Conservation (phyloP, 495 filamentous ascomycete genomes). For the Penicillium paradoxum region DNA sequence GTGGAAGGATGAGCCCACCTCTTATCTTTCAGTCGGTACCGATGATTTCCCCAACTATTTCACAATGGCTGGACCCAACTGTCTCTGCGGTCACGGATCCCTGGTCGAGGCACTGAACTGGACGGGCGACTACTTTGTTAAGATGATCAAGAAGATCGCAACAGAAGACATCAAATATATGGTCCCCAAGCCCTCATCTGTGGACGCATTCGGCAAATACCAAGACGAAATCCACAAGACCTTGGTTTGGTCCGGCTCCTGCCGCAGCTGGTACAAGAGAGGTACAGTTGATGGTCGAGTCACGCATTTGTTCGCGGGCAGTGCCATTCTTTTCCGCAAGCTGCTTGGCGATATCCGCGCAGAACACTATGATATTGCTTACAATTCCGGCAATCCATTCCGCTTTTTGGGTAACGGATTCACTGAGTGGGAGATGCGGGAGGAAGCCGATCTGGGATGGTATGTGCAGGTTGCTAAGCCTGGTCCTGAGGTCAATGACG, state of each 20-base stretch:
- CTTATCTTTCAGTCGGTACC: constrained; percentile 23
- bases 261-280: constrained; percentile 48
- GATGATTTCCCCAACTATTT: constrained; percentile 35
- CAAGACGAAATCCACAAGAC: constrained; percentile 39
- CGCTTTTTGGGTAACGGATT: constrained; percentile 49
- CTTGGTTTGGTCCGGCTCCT: constrained; percentile 43
- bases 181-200: constrained; percentile 27
- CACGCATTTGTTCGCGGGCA: constrained; percentile 42
- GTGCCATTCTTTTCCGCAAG: constrained; percentile 46
- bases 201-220: constrained; percentile 40
- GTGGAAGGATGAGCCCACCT: constrained; percentile 26
- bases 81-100: constrained; percentile 33
- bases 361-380: constrained; percentile 49
- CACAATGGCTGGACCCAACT: constrained; percentile 35
- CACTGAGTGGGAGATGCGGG: constrained; percentile 22
- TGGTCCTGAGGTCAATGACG: neutral
- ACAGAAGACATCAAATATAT: constrained; percentile 46
- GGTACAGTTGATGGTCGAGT: constrained; percentile 35
- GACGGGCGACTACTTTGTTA: constrained; percentile 48
- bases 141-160: constrained; percentile 41
- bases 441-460: constrained; percentile 24
- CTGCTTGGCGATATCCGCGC: constrained; percentile 39
- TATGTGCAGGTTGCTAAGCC: constrained; percentile 18
- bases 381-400: constrained; percentile 42
- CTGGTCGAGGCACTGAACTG: constrained; percentile 46